Evolutionary conservation across 306 rosid genomes (phyloP), one percentile per base, ranked within the genome.

Genomic region (Psophocarpus tetragonolobus): DNA sequence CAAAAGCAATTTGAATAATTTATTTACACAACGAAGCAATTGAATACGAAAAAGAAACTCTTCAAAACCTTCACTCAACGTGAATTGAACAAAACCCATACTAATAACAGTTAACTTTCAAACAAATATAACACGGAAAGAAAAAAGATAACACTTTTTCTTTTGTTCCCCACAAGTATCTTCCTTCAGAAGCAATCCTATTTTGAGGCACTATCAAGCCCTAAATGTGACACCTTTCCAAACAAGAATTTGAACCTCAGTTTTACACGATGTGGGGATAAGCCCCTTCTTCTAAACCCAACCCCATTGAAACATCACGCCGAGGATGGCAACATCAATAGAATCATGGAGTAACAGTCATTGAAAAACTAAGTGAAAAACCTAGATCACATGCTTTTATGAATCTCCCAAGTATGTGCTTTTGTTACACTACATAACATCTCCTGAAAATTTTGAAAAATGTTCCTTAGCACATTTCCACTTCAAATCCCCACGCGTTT

Each of bases 401-500:
- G 35, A 75, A 29, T 60, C 36, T 30, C 48, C 26, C 62, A 14
- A 44, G 53, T 13, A 71, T 58, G 33, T n/a, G 56, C 70, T 58
- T 45, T 17, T 39, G 42, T 45, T 57, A 57, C 3, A 41, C 29
- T 44, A 69, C 42, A 71, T 8, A 23, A 41, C 39, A 35, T 20
- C 20, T 27, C 4, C 50, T 35, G 17, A 48, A 17, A 63, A 57
- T 2, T 58, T 17, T 2, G 61, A 42, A 18, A 32, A 36, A 9
- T 50, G 18, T n/a, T 5, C 26, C 39, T 33, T 29, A 45, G 29
- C 4, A 8, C 29, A 76, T 23, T 21, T 32, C 20, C 66, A 35
- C 23, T 76, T 64, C 65, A 64, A 75, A 75, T 64, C 65, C 8
- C 48, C 53, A 64, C 29, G 47, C 11, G 38, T 6, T 24, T 20